phyloP scores from a whole-genome alignment of 768 basidiomycete genomes.

The Suillus plorans region DNA sequence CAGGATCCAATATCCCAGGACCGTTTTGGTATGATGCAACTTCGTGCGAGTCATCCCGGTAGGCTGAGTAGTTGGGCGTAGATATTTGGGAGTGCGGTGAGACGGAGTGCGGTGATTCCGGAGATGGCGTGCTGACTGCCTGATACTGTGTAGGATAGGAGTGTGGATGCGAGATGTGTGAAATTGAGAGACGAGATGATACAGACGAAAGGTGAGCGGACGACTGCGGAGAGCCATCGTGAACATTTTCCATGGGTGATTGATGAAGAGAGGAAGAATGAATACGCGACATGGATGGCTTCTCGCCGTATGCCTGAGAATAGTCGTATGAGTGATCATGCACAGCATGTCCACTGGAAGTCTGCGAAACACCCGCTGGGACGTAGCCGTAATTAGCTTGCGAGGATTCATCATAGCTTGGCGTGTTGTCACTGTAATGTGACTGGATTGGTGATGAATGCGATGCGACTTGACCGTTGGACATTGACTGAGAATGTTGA shows the following conservation, averaged over 20 bases:
- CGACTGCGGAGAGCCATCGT: constrained; percentile 31
- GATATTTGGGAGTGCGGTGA: constrained; percentile 34
- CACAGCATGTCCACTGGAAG: constrained; percentile 20
- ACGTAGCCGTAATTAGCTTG: constrained; percentile 33
- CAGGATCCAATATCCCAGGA: constrained; percentile 30
- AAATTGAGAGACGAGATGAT: constrained; percentile 58
- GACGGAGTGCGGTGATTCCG: constrained; percentile 51
- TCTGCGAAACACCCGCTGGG: constrained; percentile 22
- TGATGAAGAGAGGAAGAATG: constrained; percentile 31
- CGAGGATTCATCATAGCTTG: constrained; percentile 30
- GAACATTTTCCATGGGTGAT: constrained; percentile 24
- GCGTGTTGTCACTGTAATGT: constrained; percentile 31
- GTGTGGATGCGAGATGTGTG: constrained; percentile 58
- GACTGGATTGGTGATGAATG: constrained; percentile 31
- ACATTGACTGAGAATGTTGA: constrained; percentile 33
- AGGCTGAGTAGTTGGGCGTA: constrained; percentile 42
- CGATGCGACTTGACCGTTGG: constrained; percentile 34
- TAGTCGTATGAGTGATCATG: constrained; percentile 30
- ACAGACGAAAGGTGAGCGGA: constrained; percentile 34
- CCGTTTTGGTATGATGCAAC: constrained; percentile 39
- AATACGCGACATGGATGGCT: constrained; percentile 29
- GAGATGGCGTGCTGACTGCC: constrained; percentile 44
- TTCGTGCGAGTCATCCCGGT: constrained; percentile 41
- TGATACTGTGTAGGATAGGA: constrained; percentile 39
- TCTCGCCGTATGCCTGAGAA: constrained; percentile 26